phyloP scores from a whole-genome alignment of 2,329 filamentous ascomycete genomes.

The Exserohilum turcica region DNA sequence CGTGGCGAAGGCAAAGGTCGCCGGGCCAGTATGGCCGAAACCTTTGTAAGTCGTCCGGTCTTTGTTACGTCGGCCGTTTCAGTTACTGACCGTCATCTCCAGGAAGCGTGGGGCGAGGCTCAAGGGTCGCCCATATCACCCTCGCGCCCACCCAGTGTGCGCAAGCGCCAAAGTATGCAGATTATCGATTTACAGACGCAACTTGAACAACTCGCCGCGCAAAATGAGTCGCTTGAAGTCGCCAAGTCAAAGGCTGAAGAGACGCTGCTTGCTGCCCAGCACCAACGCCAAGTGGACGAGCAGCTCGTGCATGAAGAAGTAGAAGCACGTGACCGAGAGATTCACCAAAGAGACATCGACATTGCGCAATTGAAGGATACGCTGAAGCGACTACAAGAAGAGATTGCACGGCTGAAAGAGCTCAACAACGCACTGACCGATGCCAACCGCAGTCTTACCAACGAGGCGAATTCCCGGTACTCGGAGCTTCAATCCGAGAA shows the following conservation, averaged over 20 bases:
- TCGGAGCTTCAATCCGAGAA: conserved; percentile 64
- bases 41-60: conserved; percentile 74
- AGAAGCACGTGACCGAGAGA: conserved; percentile 68
- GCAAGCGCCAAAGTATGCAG: conserved; percentile 96
- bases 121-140: conserved; percentile 89
- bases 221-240: conserved; percentile 80
- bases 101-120: conserved; percentile 95
- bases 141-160: conserved; percentile 92
- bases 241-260: conserved; percentile 73
- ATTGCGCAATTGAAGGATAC: conserved; percentile 81
- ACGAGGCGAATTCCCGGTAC: conserved; percentile 75
- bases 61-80: conserved; percentile 12
- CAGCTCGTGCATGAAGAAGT: conserved; percentile 57
- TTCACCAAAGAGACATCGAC: conserved; percentile 84
- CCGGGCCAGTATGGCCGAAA: conserved; percentile 81
- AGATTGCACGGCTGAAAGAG: conserved; percentile 79
- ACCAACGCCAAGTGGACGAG: conserved; percentile 60
- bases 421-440: conserved; percentile 80
- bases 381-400: conserved; percentile 78
- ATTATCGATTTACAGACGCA: conserved; percentile 83
- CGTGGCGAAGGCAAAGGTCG: conserved; percentile 87
- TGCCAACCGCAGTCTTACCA: conserved; percentile 76
- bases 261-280: conserved; percentile 60
- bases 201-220: conserved; percentile 81
- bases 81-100: conserved; percentile 40